These are phyloP conservation scores for Saraca asoca DNA, from an alignment of 331 rosid genomes.

Conservation along the genomic window DNA sequence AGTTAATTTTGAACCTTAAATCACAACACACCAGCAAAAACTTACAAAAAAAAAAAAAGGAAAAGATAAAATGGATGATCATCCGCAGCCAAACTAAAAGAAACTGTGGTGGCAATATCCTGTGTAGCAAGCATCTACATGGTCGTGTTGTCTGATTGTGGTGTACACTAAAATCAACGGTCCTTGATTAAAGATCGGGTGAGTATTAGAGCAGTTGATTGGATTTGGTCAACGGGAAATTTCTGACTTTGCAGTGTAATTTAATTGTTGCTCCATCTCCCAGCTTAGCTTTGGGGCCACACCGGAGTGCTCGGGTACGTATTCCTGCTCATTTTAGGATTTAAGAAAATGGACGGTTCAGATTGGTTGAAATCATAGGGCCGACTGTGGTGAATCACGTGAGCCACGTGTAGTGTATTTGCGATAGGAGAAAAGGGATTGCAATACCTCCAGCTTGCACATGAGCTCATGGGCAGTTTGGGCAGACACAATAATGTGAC, in stretches of 20 bases:
- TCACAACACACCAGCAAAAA: neutral
- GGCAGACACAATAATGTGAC: slow-evolving; percentile 94
- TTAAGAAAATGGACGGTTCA: slow-evolving; percentile 33
- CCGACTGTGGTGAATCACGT: slow-evolving; percentile 17
- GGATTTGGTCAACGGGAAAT: slow-evolving; percentile 64
- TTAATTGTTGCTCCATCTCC: slow-evolving; percentile 88
- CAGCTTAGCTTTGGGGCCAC: slow-evolving; percentile 70
- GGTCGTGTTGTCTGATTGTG: neutral
- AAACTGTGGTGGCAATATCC: slow-evolving; percentile 26
- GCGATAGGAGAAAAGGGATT: neutral
- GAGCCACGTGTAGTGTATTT: slow-evolving; percentile 22
- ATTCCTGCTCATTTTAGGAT: slow-evolving; percentile 55
- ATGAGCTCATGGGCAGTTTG: slow-evolving; percentile 84
- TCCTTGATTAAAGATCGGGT: slow-evolving; percentile 35
- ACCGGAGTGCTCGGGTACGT: slow-evolving; percentile 62
- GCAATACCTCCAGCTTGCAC: slow-evolving; percentile 79
- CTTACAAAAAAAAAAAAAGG: neutral
- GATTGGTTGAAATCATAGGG: slow-evolving; percentile 8
- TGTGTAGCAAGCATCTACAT: slow-evolving; percentile 39
- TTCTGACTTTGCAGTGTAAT: slow-evolving; percentile 63
- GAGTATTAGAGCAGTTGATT: slow-evolving; percentile 1
- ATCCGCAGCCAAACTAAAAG: slow-evolving; percentile 42
- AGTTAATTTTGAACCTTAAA: slow-evolving; percentile 1
- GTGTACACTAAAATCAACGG: slow-evolving; percentile 38
- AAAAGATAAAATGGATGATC: too few species aligned